A percentile compares a stretch with the other conserved stretches of the same genome.
These are phyloP conservation scores for Rhodotorula sphaerocarpa DNA, from an alignment of 768 basidiomycete species.

Conservation along the genomic window DNA sequence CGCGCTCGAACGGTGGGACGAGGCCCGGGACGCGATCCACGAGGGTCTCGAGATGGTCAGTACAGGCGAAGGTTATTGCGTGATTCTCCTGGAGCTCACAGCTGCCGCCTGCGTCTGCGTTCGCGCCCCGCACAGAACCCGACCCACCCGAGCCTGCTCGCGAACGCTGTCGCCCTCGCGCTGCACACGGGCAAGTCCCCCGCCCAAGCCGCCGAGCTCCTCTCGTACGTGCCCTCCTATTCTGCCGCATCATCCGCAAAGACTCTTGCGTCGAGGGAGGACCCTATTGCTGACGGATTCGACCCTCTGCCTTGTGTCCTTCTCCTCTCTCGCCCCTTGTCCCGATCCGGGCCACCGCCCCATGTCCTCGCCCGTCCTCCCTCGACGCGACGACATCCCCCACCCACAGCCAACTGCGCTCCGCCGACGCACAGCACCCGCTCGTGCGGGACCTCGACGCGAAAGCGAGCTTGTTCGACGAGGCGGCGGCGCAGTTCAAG, in stretches of 20 bases:
- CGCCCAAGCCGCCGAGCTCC: conserved; percentile 6
- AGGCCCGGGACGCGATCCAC: conserved; percentile 29
- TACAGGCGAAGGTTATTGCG: too few relatives aligned
- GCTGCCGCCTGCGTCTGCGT: too few relatives aligned
- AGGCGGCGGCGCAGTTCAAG: conserved; percentile 40
- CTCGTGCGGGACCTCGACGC: conserved; percentile 42
- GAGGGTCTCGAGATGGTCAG: conserved; percentile 37
- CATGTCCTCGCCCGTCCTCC: background rate
- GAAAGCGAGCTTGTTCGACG: conserved; percentile 44
- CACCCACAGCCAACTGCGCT: conserved; percentile 21
- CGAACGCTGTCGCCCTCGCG: conserved; percentile 36
- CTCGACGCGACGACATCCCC: background rate
- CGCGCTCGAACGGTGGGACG: conserved; percentile 35
- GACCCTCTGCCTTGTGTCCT: too few relatives aligned
- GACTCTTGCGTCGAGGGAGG: too few relatives aligned
- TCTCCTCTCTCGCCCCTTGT: too few relatives aligned
- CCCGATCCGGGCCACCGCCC: too few relatives aligned
- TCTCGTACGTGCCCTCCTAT: conserved; percentile 23
- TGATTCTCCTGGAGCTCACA: too few relatives aligned
- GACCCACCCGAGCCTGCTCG: conserved; percentile 34
- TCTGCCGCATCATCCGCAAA: background rate
- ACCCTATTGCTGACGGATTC: too few relatives aligned
- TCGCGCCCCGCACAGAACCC: conserved; percentile 34
- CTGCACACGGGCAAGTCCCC: conserved; percentile 31
- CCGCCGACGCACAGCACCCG: conserved; percentile 42